phyloP scores from a whole-genome alignment of 2,329 filamentous ascomycete species.

The Pseudocercospora fuligena region DNA sequence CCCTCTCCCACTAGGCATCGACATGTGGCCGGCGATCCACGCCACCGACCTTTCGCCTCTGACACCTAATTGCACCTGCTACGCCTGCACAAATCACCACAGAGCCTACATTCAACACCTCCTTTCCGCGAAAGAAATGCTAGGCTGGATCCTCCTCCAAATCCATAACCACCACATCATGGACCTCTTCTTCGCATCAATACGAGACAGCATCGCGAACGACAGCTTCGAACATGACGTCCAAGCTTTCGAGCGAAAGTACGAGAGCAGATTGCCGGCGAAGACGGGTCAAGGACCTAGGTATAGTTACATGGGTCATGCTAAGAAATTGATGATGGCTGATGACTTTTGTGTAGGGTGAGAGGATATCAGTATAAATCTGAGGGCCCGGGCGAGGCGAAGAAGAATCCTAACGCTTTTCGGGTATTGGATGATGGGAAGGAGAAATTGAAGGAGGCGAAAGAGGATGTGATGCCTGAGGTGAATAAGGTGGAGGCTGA shows the following conservation, averaged over 20 bases:
- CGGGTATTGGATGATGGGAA: slow-evolving; percentile 59
- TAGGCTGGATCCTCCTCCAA: slow-evolving; percentile 90
- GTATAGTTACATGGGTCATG: slow-evolving; percentile 37
- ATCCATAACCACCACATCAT: slow-evolving; percentile 84
- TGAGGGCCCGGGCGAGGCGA: slow-evolving; percentile 66
- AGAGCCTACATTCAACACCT: slow-evolving; percentile 87
- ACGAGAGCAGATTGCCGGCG: slow-evolving; percentile 72
- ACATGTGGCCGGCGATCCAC: slow-evolving; percentile 74
- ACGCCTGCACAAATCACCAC: slow-evolving; percentile 82
- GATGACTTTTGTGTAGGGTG: slow-evolving; percentile 50
- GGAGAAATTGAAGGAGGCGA: slow-evolving; percentile 54
- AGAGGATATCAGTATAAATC: slow-evolving; percentile 83
- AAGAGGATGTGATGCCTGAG: slow-evolving; percentile 20
- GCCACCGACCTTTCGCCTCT: slow-evolving; percentile 68
- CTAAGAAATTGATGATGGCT: slow-evolving; percentile 17
- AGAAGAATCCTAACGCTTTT: slow-evolving; percentile 72
- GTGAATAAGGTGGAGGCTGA: slow-evolving; percentile 52
- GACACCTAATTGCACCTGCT: slow-evolving; percentile 70
- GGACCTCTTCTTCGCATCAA: slow-evolving; percentile 71
- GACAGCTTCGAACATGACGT: slow-evolving; percentile 61
- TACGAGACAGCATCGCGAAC: slow-evolving; percentile 67
- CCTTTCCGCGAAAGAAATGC: slow-evolving; percentile 90
- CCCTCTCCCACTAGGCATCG: slow-evolving; percentile 66
- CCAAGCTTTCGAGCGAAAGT: slow-evolving; percentile 66
- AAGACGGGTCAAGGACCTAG: slow-evolving; percentile 79